Conservation (phyloP, 805 yeast species). For the Wickerhamomyces tratensis region DNA sequence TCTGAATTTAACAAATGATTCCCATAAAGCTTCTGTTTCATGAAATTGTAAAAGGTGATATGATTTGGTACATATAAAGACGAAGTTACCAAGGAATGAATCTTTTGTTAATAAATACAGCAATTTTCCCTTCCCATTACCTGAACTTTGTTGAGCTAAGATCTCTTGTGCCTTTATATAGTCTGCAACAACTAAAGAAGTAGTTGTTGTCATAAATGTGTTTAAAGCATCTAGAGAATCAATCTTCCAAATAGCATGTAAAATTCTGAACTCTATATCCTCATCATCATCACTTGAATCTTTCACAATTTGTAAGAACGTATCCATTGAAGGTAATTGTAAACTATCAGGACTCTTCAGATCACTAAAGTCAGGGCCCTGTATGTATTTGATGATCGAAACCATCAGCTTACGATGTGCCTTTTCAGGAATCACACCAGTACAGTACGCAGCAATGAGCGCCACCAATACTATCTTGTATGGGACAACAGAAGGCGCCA, state of each 20-base stretch:
- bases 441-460: conserved; percentile 37
- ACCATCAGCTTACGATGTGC: conserved; percentile 30
- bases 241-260: conserved; percentile 35
- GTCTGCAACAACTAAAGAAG: conserved; percentile 24
- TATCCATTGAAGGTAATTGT: conserved; percentile 24
- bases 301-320: conserved; percentile 18
- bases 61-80: conserved; percentile 27
- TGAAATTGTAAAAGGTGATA: conserved; percentile 38
- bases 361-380: conserved; percentile 20
- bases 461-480: conserved; percentile 41
- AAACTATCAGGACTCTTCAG: conserved; percentile 11
- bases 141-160: neutral
- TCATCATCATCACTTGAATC: conserved; percentile 11
- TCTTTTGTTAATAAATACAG: conserved; percentile 22
- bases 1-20: conserved; percentile 28
- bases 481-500: conserved; percentile 39
- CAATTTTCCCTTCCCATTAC: conserved; percentile 1
- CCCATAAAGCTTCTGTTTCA: conserved; percentile 33
- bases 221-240: conserved; percentile 39
- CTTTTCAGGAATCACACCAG: conserved; percentile 27
- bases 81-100: conserved; percentile 38
- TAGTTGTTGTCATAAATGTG: conserved; percentile 23
- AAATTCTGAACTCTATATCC: conserved; percentile 21
- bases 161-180: conserved; percentile 20
- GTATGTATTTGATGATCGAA: conserved; percentile 33